These are phyloP conservation scores for Cladophialophora carrionii DNA, from an alignment of 2,329 filamentous ascomycete genomes.

Conservation along the genomic window DNA sequence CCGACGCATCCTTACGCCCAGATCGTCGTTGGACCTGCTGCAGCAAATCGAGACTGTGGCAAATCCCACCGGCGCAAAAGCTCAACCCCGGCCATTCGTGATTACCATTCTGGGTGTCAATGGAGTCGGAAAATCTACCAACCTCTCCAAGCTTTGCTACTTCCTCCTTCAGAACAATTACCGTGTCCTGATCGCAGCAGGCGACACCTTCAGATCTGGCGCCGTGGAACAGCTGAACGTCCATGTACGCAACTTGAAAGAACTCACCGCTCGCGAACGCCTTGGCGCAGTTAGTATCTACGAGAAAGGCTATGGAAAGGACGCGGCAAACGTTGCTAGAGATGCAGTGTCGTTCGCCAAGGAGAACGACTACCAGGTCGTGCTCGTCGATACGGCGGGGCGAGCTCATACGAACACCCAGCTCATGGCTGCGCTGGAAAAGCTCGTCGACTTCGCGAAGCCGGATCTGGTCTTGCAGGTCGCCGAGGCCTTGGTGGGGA, in stretches of 20 bases:
- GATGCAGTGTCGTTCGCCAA: slow-evolving; percentile 84
- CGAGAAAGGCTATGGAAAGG: slow-evolving; percentile 96
- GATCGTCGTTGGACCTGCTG: slow-evolving; percentile 88
- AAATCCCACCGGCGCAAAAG: slow-evolving; percentile 65
- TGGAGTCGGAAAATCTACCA: slow-evolving; percentile 96
- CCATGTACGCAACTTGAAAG: slow-evolving; percentile 89
- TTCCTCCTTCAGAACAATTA: slow-evolving; percentile 98
- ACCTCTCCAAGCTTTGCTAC: slow-evolving; percentile 96
- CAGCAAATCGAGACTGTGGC: slow-evolving; percentile 86
- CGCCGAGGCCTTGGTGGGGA: slow-evolving; percentile 87
- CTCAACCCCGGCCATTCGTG: slow-evolving; percentile 80
- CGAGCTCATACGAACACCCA: slow-evolving; percentile 93
- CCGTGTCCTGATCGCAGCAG: slow-evolving; percentile 89
- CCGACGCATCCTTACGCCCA: slow-evolving; percentile 93
- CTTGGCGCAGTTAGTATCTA: slow-evolving; percentile 83
- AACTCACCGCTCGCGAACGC: slow-evolving; percentile 81
- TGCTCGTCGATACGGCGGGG: slow-evolving; percentile 94
- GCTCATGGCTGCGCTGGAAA: slow-evolving; percentile 94
- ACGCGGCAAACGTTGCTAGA: slow-evolving; percentile 91
- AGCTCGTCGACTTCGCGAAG: slow-evolving; percentile 93
- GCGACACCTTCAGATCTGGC: slow-evolving; percentile 94
- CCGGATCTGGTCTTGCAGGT: slow-evolving; percentile 99
- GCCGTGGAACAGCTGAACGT: slow-evolving; percentile 96
- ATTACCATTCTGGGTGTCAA: slow-evolving; percentile 99
- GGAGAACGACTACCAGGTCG: slow-evolving; percentile 80